These are phyloP conservation scores for Fusarium anguioides DNA, from an alignment of 2,329 filamentous ascomycete species.

Conservation along the genomic window DNA sequence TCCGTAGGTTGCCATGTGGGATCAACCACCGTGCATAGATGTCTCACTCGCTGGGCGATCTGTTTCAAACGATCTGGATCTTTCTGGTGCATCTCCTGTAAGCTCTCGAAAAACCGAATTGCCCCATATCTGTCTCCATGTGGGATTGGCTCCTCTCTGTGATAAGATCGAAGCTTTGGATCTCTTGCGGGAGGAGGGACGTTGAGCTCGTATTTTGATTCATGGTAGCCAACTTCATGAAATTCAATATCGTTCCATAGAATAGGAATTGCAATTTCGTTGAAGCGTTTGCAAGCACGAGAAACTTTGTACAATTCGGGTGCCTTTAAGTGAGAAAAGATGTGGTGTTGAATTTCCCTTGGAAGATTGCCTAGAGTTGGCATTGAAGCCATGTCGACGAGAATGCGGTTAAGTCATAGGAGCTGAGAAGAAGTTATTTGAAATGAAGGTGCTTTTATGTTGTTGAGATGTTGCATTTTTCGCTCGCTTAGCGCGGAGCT, in stretches of 20 bases:
- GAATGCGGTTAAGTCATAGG: neutral
- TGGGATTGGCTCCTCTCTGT: neutral
- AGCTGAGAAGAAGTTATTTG: neutral
- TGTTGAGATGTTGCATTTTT: neutral
- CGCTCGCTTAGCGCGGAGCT: neutral
- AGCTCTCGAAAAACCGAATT: neutral
- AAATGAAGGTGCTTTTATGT: neutral
- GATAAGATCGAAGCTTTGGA: neutral
- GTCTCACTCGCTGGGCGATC: neutral
- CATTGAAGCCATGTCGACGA: neutral
- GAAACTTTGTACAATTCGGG: neutral
- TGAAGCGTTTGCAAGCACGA: constrained; percentile 12
- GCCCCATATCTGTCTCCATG: neutral
- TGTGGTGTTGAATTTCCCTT: neutral
- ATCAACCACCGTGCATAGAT: constrained; percentile 9
- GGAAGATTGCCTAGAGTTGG: neutral
- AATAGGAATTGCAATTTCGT: neutral
- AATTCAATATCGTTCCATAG: constrained; percentile 35
- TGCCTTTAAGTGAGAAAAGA: neutral
- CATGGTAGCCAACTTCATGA: constrained; percentile 22
- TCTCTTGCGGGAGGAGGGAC: constrained; percentile 2
- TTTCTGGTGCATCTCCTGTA: neutral
- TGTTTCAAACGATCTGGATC: neutral
- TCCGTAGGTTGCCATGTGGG: neutral
- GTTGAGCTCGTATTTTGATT: neutral